Conservation (phyloP, 352 stramenopile species). For the Pythium periplocum region DNA sequence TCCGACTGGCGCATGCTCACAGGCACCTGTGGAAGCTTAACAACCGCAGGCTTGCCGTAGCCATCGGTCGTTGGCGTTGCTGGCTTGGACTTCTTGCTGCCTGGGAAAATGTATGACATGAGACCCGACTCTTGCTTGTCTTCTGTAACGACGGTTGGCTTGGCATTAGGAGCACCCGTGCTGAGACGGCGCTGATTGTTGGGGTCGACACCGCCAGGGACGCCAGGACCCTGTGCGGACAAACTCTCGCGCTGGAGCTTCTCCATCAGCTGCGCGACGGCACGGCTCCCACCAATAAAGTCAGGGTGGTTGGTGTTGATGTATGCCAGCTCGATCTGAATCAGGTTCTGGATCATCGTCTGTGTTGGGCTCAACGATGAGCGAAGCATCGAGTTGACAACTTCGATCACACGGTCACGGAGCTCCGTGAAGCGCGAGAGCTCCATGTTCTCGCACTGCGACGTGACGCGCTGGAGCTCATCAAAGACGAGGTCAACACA, state of each 20-base stretch:
- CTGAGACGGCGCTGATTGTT: constrained; percentile 42
- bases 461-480: constrained; percentile 95
- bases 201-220: constrained; percentile 32
- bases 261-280: constrained; percentile 94
- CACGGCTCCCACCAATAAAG: constrained; percentile 96
- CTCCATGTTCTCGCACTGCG: constrained; percentile 94
- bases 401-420: constrained; percentile 94
- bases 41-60: constrained; percentile 56
- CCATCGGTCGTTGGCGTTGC: constrained; percentile 11
- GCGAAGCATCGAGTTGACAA: constrained; percentile 89
- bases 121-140: constrained; percentile 64
- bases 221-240: constrained; percentile 25
- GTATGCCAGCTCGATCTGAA: constrained; percentile 98
- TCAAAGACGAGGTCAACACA: constrained; percentile 99
- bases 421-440: constrained; percentile 94
- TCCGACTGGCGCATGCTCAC: constrained; percentile 95
- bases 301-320: constrained; percentile 99
- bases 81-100: constrained; percentile 36
- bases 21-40: constrained; percentile 95
- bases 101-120: constrained; percentile 73
- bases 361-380: constrained; percentile 74
- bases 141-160: constrained; percentile 15
- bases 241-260: constrained; percentile 88
- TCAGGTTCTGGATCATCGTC: constrained; percentile 97
- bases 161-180: constrained; percentile 14